Percentiles rank a stretch among this genome's conserved stretches.
Conservation (phyloP, 352 stramenopile genomes). For the Phytophthora kernoviae region DNA sequence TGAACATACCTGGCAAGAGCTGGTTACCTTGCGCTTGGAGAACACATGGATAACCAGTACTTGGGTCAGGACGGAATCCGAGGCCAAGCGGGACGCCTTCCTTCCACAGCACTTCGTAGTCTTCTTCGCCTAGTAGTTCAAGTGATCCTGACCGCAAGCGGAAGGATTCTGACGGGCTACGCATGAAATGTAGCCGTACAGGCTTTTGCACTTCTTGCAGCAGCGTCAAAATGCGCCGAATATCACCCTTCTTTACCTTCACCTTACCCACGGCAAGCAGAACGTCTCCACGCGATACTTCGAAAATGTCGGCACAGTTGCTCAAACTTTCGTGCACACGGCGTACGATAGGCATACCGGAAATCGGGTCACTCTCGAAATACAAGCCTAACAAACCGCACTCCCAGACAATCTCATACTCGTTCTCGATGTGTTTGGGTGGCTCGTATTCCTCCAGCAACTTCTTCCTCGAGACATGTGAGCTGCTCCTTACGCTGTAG, state of each 20-base stretch:
- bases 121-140: slow-evolving; percentile 79
- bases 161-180: slow-evolving; percentile 76
- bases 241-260: slow-evolving; percentile 82
- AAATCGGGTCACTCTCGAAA: slow-evolving; percentile 82
- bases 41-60: slow-evolving; percentile 75
- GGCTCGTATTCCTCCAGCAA: slow-evolving; percentile 66
- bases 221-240: slow-evolving; percentile 75
- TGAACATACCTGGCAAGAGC: slow-evolving; percentile 83
- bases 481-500: slow-evolving; percentile 48
- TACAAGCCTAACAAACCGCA: slow-evolving; percentile 83
- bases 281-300: slow-evolving; percentile 82
- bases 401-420: slow-evolving; percentile 91
- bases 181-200: slow-evolving; percentile 74
- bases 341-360: slow-evolving; percentile 86
- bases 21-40: slow-evolving; percentile 83
- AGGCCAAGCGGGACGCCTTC: slow-evolving; percentile 84
- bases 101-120: slow-evolving; percentile 88
- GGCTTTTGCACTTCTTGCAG: slow-evolving; percentile 86
- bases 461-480: slow-evolving; percentile 62
- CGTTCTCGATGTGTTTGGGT: slow-evolving; percentile 67
- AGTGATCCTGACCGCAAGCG: slow-evolving; percentile 69
- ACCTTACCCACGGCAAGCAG: slow-evolving; percentile 78
- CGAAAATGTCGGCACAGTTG: slow-evolving; percentile 86
- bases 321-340: slow-evolving; percentile 87
- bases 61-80: slow-evolving; percentile 80